Evolutionary conservation across 2,329 filamentous ascomycete genomes (phyloP).

Genomic region (Endocalyx cinctus): DNA sequence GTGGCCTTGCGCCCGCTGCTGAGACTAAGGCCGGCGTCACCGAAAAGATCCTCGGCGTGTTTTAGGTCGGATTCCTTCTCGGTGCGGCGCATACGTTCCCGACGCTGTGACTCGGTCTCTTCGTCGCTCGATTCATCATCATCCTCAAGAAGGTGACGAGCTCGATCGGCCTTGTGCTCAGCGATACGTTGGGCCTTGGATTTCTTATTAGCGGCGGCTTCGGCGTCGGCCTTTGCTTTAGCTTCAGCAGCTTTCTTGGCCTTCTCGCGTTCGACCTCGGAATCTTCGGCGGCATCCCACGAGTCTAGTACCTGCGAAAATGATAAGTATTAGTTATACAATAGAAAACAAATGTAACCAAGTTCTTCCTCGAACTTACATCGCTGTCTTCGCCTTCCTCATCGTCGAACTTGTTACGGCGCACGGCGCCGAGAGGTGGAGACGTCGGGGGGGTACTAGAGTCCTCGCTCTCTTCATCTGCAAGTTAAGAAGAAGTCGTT

Average conservation of each 20-base stretch:
- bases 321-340: too few species aligned
- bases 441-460: slow-evolving; percentile 32
- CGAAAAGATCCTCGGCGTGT: slow-evolving; percentile 89
- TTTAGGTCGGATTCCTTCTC: slow-evolving; percentile 86
- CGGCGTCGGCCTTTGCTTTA: slow-evolving; percentile 85
- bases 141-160: slow-evolving; percentile 45
- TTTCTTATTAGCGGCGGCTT: slow-evolving; percentile 87
- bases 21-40: slow-evolving; percentile 59
- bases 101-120: slow-evolving; percentile 67
- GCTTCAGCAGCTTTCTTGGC: slow-evolving; percentile 78
- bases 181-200: slow-evolving; percentile 80
- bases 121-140: slow-evolving; percentile 58
- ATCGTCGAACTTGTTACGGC: slow-evolving; percentile 75
- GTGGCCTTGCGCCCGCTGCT: slow-evolving; percentile 62
- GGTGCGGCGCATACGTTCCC: slow-evolving; percentile 68
- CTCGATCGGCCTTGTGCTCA: slow-evolving; percentile 64
- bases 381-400: slow-evolving; percentile 80
- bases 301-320: slow-evolving; percentile 82
- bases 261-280: slow-evolving; percentile 94
- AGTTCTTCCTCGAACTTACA: too few species aligned
- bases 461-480: slow-evolving; percentile 34
- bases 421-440: slow-evolving; percentile 33
- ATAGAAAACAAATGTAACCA: too few species aligned
- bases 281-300: slow-evolving; percentile 96
- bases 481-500: slow-evolving; percentile 15